A percentile compares a stretch with the other conserved stretches of the same genome.
Evolutionary conservation across 2,329 filamentous ascomycete species (phyloP).

Genomic region (Pleoardoris graminearum): DNA sequence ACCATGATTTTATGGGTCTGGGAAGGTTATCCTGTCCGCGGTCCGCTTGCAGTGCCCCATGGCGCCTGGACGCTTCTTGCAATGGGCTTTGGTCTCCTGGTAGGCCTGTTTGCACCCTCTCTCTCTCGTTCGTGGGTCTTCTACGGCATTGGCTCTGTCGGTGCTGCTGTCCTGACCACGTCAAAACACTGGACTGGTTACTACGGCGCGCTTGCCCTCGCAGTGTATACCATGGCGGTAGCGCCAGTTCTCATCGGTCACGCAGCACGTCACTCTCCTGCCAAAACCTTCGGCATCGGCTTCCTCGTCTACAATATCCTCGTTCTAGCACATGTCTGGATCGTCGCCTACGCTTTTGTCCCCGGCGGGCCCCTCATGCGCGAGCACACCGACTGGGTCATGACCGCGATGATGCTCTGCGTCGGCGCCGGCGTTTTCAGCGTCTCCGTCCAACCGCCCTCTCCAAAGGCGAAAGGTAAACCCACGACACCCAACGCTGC

Average conservation of each 20-base stretch:
- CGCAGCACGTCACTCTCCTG: conserved; percentile 76
- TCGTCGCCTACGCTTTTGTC: conserved; percentile 97
- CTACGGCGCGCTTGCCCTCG: conserved; percentile 75
- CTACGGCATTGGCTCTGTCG: conserved; percentile 76
- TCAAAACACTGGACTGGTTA: conserved; percentile 86
- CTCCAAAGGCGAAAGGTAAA: conserved; percentile 49
- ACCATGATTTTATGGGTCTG: conserved; percentile 99
- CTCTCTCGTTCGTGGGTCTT: conserved; percentile 77
- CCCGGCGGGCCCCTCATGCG: conserved; percentile 90
- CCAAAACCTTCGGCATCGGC: conserved; percentile 79
- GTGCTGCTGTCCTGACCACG: conserved; percentile 76
- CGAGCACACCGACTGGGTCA: conserved; percentile 95
- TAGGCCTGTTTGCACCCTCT: conserved; percentile 73
- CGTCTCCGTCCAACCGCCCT: conserved; percentile 56
- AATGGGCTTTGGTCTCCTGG: conserved; percentile 80
- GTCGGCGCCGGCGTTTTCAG: conserved; percentile 86
- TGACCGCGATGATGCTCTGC: conserved; percentile 80
- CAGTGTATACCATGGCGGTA: conserved; percentile 80
- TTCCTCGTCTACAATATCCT: conserved; percentile 92
- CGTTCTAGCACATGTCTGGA: conserved; percentile 97
- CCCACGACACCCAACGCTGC: conserved; percentile 51
- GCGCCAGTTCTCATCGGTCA: conserved; percentile 74
- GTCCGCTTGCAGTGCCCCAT: conserved; percentile 86
- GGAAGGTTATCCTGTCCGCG: conserved; percentile 91
- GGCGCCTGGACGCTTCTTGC: conserved; percentile 82